Evolutionary conservation across 352 stramenopile genomes (phyloP).

Genomic region (Phytophthora fragariae): DNA sequence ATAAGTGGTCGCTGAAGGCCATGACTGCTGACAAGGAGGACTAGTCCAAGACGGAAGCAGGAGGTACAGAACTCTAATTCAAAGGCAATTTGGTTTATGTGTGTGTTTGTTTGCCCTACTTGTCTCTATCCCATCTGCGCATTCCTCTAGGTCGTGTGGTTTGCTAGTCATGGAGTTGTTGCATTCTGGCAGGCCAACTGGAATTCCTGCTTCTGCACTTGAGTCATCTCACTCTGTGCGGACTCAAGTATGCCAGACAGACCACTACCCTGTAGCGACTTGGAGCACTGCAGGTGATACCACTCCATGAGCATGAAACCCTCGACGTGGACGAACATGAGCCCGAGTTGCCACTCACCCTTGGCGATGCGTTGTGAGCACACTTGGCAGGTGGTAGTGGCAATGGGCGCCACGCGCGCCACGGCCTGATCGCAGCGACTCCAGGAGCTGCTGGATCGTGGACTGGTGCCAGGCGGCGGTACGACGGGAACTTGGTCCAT

Average conservation of each 20-base stretch:
- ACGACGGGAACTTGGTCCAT: conserved; percentile 49
- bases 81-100: conserved; percentile 7
- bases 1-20: conserved; percentile 89
- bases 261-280: conserved; percentile 52
- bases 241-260: conserved; percentile 62
- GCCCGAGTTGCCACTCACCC: conserved; percentile 75
- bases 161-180: conserved; percentile 9
- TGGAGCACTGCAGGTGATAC: conserved; percentile 76
- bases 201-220: conserved; percentile 61
- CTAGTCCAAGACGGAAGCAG: conserved; percentile 21
- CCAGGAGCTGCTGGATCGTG: conserved; percentile 68
- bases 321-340: conserved; percentile 89
- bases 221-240: conserved; percentile 72
- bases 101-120: conserved; percentile 17
- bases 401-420: conserved; percentile 71
- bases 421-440: conserved; percentile 85
- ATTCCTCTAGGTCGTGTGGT: conserved; percentile 1
- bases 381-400: conserved; percentile 83
- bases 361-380: conserved; percentile 66
- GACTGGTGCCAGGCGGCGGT: conserved; percentile 37
- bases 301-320: conserved; percentile 91
- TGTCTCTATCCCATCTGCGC: conserved; percentile 18
- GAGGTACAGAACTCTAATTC: conserved; percentile 21
- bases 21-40: conserved; percentile 81
- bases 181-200: conserved; percentile 48